phyloP scores from a whole-genome alignment of 768 basidiomycete genomes.

The Psilocybe cubensis region DNA sequence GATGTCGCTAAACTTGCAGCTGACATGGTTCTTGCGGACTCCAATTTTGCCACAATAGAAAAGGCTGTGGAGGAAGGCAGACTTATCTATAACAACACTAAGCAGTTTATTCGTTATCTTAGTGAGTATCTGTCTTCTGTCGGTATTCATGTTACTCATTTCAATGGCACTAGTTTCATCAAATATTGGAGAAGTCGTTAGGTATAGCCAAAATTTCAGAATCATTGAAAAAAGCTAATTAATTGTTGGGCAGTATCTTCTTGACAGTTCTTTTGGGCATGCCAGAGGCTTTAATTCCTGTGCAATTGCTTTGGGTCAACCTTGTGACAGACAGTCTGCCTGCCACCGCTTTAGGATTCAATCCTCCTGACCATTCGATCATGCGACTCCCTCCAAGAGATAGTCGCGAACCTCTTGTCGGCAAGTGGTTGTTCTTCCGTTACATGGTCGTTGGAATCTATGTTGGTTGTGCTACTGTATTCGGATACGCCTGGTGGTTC shows the following conservation, averaged over 20 bases:
- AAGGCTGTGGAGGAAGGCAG: conserved; percentile 96
- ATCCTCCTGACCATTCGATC: conserved; percentile 94
- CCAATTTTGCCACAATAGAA: conserved; percentile 98
- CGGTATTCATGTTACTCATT: conserved; percentile 2
- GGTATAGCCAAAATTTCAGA: conserved; percentile 28
- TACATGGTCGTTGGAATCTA: conserved; percentile 94
- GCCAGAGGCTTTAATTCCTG: conserved; percentile 99
- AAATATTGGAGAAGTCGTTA: conserved; percentile 97
- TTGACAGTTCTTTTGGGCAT: conserved; percentile 96
- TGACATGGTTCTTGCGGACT: conserved; percentile 97
- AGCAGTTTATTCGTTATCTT: conserved; percentile 99
- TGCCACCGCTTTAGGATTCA: conserved; percentile 97
- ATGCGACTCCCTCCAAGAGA: conserved; percentile 94
- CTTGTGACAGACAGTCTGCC: conserved; percentile 96
- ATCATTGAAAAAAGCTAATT: conserved; percentile 23
- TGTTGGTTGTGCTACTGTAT: conserved; percentile 94
- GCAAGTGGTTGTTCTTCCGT: conserved; percentile 93
- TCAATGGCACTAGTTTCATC: conserved; percentile 67
- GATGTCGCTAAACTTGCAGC: conserved; percentile 98
- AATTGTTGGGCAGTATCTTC: conserved; percentile 69
- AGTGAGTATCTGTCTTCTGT: conserved; percentile 52
- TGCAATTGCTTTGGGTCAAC: conserved; percentile 98
- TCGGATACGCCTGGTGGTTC: conserved; percentile 99
- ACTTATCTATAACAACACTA: conserved; percentile 98
- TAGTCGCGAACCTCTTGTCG: conserved; percentile 88